phyloP scores from a whole-genome alignment of 2,329 filamentous ascomycete genomes.

The Sordariomycetes sp. region DNA sequence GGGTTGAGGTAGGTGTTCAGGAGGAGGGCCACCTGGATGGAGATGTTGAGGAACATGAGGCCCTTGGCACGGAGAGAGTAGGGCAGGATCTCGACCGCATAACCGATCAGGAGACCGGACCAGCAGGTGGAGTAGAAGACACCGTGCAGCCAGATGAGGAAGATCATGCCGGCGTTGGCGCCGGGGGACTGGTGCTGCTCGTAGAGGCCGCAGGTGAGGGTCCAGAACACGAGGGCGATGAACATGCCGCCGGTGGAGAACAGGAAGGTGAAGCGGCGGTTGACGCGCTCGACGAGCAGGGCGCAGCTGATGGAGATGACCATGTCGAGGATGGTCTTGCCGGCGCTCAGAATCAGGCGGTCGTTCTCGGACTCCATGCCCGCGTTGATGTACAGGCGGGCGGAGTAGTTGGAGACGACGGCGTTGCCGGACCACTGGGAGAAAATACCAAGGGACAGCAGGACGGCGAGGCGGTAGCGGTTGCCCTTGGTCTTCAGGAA shows the following conservation, averaged over 20 bases:
- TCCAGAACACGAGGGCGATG: constrained; percentile 37
- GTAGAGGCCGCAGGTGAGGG: constrained; percentile 39
- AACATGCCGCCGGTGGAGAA: constrained; percentile 37
- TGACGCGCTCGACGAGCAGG: constrained; percentile 36
- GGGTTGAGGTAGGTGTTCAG: constrained; percentile 54
- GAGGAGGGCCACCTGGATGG: constrained; percentile 49
- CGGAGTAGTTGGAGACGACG: constrained; percentile 57
- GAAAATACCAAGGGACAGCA: constrained; percentile 54
- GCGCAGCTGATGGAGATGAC: constrained; percentile 44
- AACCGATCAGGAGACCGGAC: constrained; percentile 45
- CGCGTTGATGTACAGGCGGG: constrained; percentile 48
- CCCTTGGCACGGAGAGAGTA: constrained; percentile 48
- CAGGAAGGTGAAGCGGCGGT: constrained; percentile 43
- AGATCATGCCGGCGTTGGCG: constrained; percentile 38
- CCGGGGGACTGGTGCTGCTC: constrained; percentile 33
- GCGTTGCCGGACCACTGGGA: constrained; percentile 61
- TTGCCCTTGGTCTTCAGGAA: constrained; percentile 54
- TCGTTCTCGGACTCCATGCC: constrained; percentile 46
- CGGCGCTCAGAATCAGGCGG: constrained; percentile 28
- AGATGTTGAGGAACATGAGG: constrained; percentile 55
- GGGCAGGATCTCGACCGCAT: constrained; percentile 48
- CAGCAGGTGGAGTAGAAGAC: constrained; percentile 51
- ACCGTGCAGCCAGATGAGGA: constrained; percentile 49
- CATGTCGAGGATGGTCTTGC: constrained; percentile 49
- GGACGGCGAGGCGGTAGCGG: constrained; percentile 50